These are phyloP conservation scores for Agaricus blazei DNA, from an alignment of 768 basidiomycete species.

Conservation along the genomic window DNA sequence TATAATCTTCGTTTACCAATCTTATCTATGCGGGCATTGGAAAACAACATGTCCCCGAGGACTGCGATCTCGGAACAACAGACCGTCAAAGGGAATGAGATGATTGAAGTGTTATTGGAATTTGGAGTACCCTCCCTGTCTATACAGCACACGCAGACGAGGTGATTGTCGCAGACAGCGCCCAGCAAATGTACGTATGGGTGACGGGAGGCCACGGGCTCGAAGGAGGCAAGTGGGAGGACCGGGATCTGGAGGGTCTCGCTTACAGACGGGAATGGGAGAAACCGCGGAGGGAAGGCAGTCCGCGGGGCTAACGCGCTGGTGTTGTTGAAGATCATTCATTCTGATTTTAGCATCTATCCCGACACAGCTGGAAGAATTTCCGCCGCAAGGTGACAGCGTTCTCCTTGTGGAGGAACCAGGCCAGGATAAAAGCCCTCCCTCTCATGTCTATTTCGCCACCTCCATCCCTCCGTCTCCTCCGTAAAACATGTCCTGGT, in stretches of 20 bases:
- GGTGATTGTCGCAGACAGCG: too few relatives aligned
- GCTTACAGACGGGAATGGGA: constrained; percentile 7
- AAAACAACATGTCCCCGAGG: too few relatives aligned
- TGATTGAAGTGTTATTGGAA: too few relatives aligned
- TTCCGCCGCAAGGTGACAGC: constrained; percentile 32
- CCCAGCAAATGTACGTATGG: too few relatives aligned
- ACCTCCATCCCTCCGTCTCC: constrained; percentile 19
- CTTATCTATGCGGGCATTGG: too few relatives aligned
- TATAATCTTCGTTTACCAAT: too few relatives aligned
- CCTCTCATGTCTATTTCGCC: constrained; percentile 18
- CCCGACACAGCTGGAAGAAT: constrained; percentile 24
- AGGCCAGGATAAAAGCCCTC: constrained; percentile 28
- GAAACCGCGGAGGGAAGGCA: constrained; percentile 20
- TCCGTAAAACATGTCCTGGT: constrained; percentile 30
- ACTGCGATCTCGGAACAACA: too few relatives aligned
- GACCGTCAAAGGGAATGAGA: too few relatives aligned
- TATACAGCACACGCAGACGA: too few relatives aligned
- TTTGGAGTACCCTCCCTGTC: too few relatives aligned
- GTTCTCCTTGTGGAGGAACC: constrained; percentile 26
- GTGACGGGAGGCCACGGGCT: too few relatives aligned
- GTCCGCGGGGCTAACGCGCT: constrained; percentile 24
- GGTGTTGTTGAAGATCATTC: constrained; percentile 26
- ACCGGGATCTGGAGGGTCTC: constrained; percentile 4
- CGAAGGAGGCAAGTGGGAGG: neutral
- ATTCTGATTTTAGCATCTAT: constrained; percentile 30